These are phyloP conservation scores for Pythium dissimile DNA, from an alignment of 352 stramenopile species.

Conservation along the genomic window DNA sequence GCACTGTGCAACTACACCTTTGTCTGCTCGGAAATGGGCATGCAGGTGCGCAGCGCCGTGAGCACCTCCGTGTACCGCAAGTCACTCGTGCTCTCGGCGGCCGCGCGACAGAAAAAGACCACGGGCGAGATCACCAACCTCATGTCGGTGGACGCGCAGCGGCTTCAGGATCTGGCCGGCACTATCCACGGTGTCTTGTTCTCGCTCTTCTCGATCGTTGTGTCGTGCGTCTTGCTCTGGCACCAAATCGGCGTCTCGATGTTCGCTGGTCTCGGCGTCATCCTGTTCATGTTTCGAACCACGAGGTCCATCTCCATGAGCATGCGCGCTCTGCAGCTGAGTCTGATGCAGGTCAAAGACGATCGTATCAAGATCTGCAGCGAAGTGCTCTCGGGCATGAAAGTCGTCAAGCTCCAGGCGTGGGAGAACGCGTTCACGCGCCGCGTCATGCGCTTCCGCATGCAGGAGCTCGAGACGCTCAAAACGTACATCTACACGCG, in stretches of 20 bases:
- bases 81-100: conserved; percentile 83
- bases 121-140: conserved; percentile 97
- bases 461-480: conserved; percentile 64
- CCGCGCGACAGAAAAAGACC: conserved; percentile 67
- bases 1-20: conserved; percentile 82
- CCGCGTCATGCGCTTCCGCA: conserved; percentile 57
- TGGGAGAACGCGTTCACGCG: conserved; percentile 90
- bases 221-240: conserved; percentile 71
- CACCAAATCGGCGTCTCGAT: conserved; percentile 80
- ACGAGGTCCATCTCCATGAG: conserved; percentile 84
- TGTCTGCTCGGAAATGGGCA: conserved; percentile 77
- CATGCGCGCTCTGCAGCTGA: conserved; percentile 86
- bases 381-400: conserved; percentile 93
- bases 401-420: conserved; percentile 96
- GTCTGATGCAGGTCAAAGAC: conserved; percentile 93
- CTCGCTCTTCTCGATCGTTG: conserved; percentile 74
- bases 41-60: conserved; percentile 71
- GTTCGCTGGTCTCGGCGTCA: conserved; percentile 91
- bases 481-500: conserved; percentile 35
- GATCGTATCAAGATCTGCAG: conserved; percentile 93
- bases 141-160: conserved; percentile 96
- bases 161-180: conserved; percentile 93
- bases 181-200: conserved; percentile 93
- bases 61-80: conserved; percentile 78
- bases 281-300: conserved; percentile 90